phyloP scores from a whole-genome alignment of 1,284 basidiomycete species.

The Lignosus rhinocerotis region DNA sequence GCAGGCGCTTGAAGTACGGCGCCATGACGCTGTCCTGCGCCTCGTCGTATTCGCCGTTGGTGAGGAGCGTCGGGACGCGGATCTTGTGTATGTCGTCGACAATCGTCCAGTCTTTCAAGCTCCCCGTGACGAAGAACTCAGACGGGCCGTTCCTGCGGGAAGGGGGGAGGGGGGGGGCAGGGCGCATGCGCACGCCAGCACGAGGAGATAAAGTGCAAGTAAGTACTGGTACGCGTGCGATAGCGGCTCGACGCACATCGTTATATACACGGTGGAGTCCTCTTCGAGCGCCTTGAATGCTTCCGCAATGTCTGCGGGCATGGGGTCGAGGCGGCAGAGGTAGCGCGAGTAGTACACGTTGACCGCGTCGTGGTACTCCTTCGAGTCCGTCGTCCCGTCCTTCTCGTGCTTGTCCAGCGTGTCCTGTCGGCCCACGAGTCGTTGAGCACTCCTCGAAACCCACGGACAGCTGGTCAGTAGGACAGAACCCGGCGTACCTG shows the following conservation, averaged over 20 bases:
- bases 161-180: too few species aligned
- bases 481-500: too few species aligned
- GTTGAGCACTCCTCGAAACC: too few species aligned
- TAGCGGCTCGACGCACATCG: constrained; percentile 21
- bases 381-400: constrained; percentile 26
- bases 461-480: too few species aligned
- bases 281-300: constrained; percentile 16
- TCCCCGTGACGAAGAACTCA: constrained; percentile 9
- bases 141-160: background rate
- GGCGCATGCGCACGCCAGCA: too few species aligned
- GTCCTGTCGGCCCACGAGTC: background rate
- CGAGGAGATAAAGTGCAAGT: too few species aligned
- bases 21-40: constrained; percentile 28
- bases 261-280: constrained; percentile 24
- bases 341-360: constrained; percentile 27
- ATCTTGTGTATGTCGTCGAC: constrained; percentile 30
- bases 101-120: constrained; percentile 32
- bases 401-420: constrained; percentile 22
- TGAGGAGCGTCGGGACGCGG: constrained; percentile 31
- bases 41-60: constrained; percentile 33
- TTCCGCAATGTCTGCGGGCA: constrained; percentile 23
- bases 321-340: constrained; percentile 28
- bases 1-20: constrained; percentile 32
- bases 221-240: too few species aligned
- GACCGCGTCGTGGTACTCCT: constrained; percentile 32